Percentiles rank a stretch among this genome's conserved stretches.
Conservation (phyloP, 805 yeast species). For the Ogataea wickerhamii region DNA sequence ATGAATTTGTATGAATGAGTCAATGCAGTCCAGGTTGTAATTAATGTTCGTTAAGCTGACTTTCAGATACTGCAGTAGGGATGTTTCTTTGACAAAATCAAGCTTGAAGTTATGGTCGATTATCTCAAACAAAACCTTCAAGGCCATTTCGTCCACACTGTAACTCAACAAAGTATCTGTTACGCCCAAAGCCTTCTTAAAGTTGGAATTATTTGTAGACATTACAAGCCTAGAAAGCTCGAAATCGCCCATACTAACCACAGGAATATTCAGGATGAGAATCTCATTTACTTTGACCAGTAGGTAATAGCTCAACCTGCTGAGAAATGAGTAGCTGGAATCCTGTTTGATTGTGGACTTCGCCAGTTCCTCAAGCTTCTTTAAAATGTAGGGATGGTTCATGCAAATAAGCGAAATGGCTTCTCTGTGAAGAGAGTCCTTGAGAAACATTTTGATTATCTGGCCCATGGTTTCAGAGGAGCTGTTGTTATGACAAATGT, state of each 20-base stretch:
- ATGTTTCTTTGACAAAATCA: conserved; percentile 21
- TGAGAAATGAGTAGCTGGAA: conserved; percentile 14
- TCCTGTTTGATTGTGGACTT: not conserved
- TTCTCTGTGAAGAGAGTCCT: conserved; percentile 19
- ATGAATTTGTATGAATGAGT: conserved; percentile 20
- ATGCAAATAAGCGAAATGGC: conserved; percentile 12
- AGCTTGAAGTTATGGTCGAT: conserved; percentile 31
- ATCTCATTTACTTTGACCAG: conserved; percentile 15
- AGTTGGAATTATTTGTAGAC: conserved; percentile 19
- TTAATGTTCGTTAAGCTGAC: conserved; percentile 19
- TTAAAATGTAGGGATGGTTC: conserved; percentile 16
- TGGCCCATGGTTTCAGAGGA: conserved; percentile 3
- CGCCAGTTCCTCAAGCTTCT: conserved; percentile 20
- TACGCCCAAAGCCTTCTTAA: conserved; percentile 20
- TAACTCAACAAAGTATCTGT: conserved; percentile 11
- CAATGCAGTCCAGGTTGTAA: conserved; percentile 16
- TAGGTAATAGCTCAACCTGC: conserved; percentile 23
- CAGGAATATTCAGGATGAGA: conserved; percentile 14
- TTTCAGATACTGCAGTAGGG: conserved; percentile 20
- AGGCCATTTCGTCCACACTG: conserved; percentile 16
- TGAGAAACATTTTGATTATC: conserved; percentile 5
- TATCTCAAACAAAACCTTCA: conserved; percentile 28
- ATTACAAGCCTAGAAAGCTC: conserved; percentile 11
- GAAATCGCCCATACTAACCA: conserved; percentile 10
- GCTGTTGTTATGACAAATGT: conserved; percentile 1